These are phyloP conservation scores for Rhodotorula sp. DNA, from an alignment of 1,284 basidiomycete genomes.

Conservation along the genomic window DNA sequence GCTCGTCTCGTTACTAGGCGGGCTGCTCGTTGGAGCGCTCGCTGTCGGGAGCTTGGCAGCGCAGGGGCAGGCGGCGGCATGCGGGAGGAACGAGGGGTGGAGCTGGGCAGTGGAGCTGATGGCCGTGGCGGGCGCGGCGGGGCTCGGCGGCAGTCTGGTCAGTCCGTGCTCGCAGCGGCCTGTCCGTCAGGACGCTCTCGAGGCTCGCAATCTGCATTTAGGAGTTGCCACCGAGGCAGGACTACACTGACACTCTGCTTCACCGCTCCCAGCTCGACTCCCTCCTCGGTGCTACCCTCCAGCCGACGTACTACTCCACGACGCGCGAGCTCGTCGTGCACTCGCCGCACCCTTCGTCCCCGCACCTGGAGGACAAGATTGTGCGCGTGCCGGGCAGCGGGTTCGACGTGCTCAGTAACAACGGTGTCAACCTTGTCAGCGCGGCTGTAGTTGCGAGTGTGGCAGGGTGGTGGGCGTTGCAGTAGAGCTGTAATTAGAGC, in stretches of 20 bases:
- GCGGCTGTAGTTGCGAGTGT: neutral
- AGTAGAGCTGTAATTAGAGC: neutral
- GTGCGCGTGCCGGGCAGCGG: conserved; percentile 52
- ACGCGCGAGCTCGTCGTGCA: conserved; percentile 64
- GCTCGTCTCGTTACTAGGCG: conserved; percentile 70
- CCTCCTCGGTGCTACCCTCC: conserved; percentile 81
- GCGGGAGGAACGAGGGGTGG: conserved; percentile 24
- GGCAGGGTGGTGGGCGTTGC: conserved; percentile 2
- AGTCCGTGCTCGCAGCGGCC: conserved; percentile 42
- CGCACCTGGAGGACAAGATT: conserved; percentile 58
- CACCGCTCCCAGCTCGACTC: conserved; percentile 66
- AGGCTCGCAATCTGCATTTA: no score
- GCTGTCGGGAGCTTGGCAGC: conserved; percentile 61
- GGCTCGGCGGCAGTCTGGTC: conserved; percentile 74
- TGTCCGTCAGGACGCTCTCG: neutral
- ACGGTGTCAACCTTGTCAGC: conserved; percentile 60
- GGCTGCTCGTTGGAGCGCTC: conserved; percentile 70
- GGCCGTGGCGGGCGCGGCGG: conserved; percentile 65
- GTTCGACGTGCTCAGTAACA: conserved; percentile 71
- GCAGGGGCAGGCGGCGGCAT: conserved; percentile 52
- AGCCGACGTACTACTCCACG: conserved; percentile 73
- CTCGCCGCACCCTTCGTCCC: neutral
- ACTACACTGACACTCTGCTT: neutral
- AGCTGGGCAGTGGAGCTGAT: conserved; percentile 56
- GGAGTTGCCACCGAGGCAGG: no score